Base-by-base conservation (phyloP, 345 rosid species). In the Raphanus raphanistrum region DNA sequence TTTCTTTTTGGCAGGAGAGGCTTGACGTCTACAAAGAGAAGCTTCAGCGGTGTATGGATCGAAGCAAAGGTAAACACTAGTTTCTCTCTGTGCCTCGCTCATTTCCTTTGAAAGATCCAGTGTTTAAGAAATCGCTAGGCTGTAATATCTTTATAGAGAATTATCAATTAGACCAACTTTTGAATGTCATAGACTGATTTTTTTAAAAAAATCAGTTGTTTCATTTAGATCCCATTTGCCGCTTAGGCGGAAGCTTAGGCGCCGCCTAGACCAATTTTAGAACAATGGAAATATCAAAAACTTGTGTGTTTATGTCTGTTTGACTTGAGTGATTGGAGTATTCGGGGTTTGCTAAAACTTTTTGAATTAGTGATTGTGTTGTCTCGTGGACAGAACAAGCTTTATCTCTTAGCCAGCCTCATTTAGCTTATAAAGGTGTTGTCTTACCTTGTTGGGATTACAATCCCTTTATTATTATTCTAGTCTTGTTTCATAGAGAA, bases 11-110 rank as follows among this genome's bases (percentile, higher is more conserved):
- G 21, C 35, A 96, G 99, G 98, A 93, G 83, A 80, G 98, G 73
- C 60, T 96, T 65, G 80, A 84, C 66, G 83, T 89, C 83, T 95
- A 93, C 35, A 81, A 87, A 70, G 94, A 85, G 72, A 93, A 96
- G 65, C 72, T 93, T 12, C 87, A 87, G 69, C 82, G 84, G 35
- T 79, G 81, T 57, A 5, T 84, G 54, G 87, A 87, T 83, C 85
- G 83, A 66, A 89, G 90, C 71, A 88, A 89, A 90, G 98, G 99
- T 95, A 80, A 57, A 70, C 57, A 64, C 2, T 63, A 28, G 21
- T 21, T 17, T 45, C 15, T 59, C 2, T n/a, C 11, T 5, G 55
- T 79, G 63, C 43, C 38, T 66, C 10, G 2, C 16, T 64, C 25
- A 50, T 73, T 36, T 63, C 38, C 10, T 1, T 45, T 4, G 81